Conservation (phyloP, 805 yeast species). For the Candida loeiensis region DNA sequence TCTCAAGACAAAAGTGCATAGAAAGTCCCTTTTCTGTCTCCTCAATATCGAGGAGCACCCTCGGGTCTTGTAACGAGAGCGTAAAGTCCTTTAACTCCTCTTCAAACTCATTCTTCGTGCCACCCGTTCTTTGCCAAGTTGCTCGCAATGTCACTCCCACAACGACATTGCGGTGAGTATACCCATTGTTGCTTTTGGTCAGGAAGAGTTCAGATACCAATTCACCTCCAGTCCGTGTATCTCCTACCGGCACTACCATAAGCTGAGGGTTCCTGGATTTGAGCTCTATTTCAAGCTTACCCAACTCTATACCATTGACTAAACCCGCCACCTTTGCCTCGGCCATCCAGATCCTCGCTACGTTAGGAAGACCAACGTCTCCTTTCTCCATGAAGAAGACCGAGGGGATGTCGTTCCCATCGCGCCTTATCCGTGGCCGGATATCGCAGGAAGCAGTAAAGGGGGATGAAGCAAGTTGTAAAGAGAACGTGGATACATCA, state of each 20-base stretch:
- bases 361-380: slow-evolving; percentile 28
- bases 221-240: slow-evolving; percentile 1
- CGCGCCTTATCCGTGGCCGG: slow-evolving; percentile 26
- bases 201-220: slow-evolving; percentile 20
- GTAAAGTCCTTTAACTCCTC: slow-evolving; percentile 47
- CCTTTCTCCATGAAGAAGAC: slow-evolving; percentile 29
- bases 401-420: slow-evolving; percentile 32
- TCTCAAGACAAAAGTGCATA: slow-evolving; percentile 57
- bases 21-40: slow-evolving; percentile 9
- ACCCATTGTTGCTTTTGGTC: slow-evolving; percentile 37
- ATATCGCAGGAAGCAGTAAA: slow-evolving; percentile 23
- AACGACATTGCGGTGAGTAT: slow-evolving; percentile 34
- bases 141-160: slow-evolving; percentile 23
- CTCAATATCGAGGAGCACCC: slow-evolving; percentile 49
- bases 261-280: slow-evolving; percentile 28
- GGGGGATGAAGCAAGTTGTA: slow-evolving; percentile 24
- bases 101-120: slow-evolving; percentile 23
- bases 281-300: slow-evolving; percentile 17
- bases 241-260: slow-evolving; percentile 15
- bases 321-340: slow-evolving; percentile 5
- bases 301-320: slow-evolving; percentile 14
- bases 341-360: slow-evolving; percentile 29
- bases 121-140: slow-evolving; percentile 32
- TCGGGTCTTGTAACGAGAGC: slow-evolving; percentile 66
- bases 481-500: slow-evolving; percentile 18